A percentile compares a stretch with the other conserved stretches of the same genome.
Conservation (phyloP, 768 basidiomycete genomes). For the Lactarius deliciosus region DNA sequence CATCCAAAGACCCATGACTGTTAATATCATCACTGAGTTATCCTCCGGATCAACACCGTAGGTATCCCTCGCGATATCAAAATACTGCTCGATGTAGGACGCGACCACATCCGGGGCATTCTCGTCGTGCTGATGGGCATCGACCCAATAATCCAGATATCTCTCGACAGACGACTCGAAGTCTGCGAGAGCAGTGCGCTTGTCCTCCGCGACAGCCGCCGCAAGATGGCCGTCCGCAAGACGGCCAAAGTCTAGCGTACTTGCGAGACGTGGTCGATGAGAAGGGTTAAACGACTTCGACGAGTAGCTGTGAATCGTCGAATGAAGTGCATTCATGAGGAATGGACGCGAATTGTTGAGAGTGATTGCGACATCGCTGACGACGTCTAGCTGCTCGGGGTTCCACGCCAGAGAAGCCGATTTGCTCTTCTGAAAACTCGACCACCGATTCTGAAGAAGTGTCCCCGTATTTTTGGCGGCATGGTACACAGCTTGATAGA, state of each 20-base stretch:
- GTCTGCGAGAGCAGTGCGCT: neutral
- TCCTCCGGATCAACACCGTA: neutral
- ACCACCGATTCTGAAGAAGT: neutral
- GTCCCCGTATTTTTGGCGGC: neutral
- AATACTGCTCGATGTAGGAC: neutral
- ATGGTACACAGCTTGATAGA: neutral
- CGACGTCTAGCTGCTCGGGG: neutral
- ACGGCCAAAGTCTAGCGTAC: neutral
- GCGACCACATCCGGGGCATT: neutral
- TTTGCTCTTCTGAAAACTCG: neutral
- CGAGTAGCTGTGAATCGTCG: neutral
- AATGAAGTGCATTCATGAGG: neutral
- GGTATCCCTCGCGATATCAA: neutral
- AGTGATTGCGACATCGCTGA: neutral
- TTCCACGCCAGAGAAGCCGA: neutral
- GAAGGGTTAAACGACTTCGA: neutral
- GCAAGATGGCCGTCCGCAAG: neutral
- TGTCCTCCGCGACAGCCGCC: neutral
- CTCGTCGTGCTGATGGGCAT: neutral
- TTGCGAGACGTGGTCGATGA: neutral
- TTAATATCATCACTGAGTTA: neutral
- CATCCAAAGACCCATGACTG: neutral
- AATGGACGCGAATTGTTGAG: neutral
- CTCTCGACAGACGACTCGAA: neutral
- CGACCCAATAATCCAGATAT: neutral